Evolutionary conservation across 2,329 filamentous ascomycete genomes (phyloP).

Genomic region (Alternaria novae-zelandiae): DNA sequence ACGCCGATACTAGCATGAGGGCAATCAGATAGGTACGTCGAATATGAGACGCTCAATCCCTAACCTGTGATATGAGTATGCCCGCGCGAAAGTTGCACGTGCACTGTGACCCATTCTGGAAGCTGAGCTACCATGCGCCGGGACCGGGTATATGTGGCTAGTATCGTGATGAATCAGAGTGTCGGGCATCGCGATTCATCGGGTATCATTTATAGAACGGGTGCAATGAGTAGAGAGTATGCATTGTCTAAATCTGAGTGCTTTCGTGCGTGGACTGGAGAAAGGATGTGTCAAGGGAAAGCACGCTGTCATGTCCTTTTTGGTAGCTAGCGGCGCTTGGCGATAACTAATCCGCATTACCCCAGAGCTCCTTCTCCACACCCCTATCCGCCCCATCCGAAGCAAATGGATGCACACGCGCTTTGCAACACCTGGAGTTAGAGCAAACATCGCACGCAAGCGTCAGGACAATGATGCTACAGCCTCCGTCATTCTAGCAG

Average conservation of each 20-base stretch:
- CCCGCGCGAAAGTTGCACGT: not conserved
- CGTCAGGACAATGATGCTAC: too few species aligned
- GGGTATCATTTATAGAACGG: fast-evolving
- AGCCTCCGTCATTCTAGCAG: too few species aligned
- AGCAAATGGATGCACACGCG: too few species aligned
- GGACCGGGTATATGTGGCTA: not conserved
- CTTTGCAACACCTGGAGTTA: too few species aligned
- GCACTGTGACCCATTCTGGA: not conserved
- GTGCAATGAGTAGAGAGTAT: not conserved
- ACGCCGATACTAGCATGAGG: too few species aligned
- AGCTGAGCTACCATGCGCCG: not conserved
- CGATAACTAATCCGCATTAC: constrained; percentile 11
- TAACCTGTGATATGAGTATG: not conserved
- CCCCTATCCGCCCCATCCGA: not conserved
- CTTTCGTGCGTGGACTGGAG: too few species aligned
- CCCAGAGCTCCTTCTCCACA: constrained; percentile 14
- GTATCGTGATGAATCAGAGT: not conserved
- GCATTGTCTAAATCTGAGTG: fast-evolving
- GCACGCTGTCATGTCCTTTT: not conserved
- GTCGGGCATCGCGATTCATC: not conserved
- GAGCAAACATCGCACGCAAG: too few species aligned
- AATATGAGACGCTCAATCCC: not conserved
- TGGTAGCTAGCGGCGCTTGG: constrained; percentile 7
- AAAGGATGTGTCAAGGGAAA: not conserved
- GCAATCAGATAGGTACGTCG: not conserved